phyloP scores from a whole-genome alignment of 768 basidiomycete species.

The Suillus clintonianus region DNA sequence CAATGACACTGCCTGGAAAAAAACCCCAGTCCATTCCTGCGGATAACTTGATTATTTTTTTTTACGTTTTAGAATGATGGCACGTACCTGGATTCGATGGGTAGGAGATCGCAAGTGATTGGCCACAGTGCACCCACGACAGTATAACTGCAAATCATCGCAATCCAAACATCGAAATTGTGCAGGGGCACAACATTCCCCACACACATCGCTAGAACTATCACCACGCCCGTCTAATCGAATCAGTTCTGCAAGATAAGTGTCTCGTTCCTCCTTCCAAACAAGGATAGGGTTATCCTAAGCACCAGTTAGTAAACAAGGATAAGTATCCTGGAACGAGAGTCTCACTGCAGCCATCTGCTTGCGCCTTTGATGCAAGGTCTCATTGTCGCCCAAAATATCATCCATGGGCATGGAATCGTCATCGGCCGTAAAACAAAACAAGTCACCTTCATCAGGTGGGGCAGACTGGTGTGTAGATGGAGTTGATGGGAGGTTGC shows the following conservation, averaged over 20 bases:
- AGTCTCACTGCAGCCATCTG: too few species aligned
- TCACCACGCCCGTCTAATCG: constrained; percentile 11
- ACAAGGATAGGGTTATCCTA: background rate
- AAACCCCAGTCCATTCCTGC: constrained; percentile 21
- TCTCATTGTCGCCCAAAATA: too few species aligned
- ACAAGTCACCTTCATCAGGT: too few species aligned
- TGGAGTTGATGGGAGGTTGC: too few species aligned
- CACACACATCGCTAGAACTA: background rate
- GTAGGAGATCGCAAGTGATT: constrained; percentile 11
- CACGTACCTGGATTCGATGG: constrained; percentile 18
- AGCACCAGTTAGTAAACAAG: background rate
- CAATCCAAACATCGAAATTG: constrained; percentile 18
- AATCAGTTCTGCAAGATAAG: constrained; percentile 18
- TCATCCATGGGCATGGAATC: too few species aligned
- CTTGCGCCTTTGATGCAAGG: too few species aligned
- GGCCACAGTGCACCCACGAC: constrained; percentile 8
- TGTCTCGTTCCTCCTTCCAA: background rate
- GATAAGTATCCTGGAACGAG: too few species aligned
- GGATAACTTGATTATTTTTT: background rate
- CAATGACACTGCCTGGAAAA: constrained; percentile 13
- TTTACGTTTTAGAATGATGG: background rate
- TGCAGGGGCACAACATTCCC: background rate
- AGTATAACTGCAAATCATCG: constrained; percentile 2
- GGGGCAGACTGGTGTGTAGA: too few species aligned
- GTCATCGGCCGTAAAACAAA: too few species aligned